Conservation (phyloP, 2,329 filamentous ascomycete species). For the Ophiognomonia clavigignenti-juglandacearum region DNA sequence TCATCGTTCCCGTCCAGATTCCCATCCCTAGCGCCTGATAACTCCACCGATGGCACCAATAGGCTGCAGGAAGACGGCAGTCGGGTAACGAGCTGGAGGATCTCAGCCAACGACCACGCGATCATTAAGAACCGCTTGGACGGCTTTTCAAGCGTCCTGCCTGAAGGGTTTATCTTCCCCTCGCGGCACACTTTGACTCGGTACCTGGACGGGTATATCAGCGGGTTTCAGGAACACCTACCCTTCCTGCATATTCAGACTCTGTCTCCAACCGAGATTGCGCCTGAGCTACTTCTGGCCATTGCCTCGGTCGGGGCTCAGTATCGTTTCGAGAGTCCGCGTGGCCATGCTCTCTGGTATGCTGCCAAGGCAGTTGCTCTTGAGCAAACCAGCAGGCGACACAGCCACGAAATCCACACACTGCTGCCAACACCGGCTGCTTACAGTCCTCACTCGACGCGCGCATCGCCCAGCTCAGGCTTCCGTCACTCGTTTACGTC, state of each 20-base stretch:
- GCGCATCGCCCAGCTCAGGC: slow-evolving; percentile 52
- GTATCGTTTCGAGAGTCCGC: slow-evolving; percentile 57
- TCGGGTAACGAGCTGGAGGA: slow-evolving; percentile 36
- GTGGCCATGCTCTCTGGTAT: slow-evolving; percentile 57
- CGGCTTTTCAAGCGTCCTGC: slow-evolving; percentile 56
- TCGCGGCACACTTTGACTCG: slow-evolving; percentile 64
- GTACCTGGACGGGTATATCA: slow-evolving; percentile 66
- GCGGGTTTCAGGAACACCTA: slow-evolving; percentile 57
- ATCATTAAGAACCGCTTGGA: slow-evolving; percentile 54
- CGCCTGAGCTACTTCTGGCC: slow-evolving; percentile 63
- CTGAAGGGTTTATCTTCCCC: slow-evolving; percentile 61
- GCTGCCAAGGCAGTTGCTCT: slow-evolving; percentile 53
- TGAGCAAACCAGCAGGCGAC: slow-evolving; percentile 53
- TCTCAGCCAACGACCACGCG: slow-evolving; percentile 50
- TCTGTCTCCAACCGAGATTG: slow-evolving; percentile 57
- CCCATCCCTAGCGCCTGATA: slow-evolving; percentile 48
- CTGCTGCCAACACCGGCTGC: slow-evolving; percentile 52
- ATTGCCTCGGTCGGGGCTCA: slow-evolving; percentile 64
- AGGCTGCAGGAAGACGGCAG: slow-evolving; percentile 37
- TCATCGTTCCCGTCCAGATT: slow-evolving; percentile 52
- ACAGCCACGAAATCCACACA: slow-evolving; percentile 53
- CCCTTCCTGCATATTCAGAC: slow-evolving; percentile 66
- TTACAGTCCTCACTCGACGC: slow-evolving; percentile 56
- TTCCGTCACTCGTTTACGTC: slow-evolving; percentile 56
- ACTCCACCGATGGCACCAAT: slow-evolving; percentile 29